Evolutionary conservation across 306 rosid species (phyloP), one percentile per base, ranked within the genome.

Genomic region (Cucumis hystrix): DNA sequence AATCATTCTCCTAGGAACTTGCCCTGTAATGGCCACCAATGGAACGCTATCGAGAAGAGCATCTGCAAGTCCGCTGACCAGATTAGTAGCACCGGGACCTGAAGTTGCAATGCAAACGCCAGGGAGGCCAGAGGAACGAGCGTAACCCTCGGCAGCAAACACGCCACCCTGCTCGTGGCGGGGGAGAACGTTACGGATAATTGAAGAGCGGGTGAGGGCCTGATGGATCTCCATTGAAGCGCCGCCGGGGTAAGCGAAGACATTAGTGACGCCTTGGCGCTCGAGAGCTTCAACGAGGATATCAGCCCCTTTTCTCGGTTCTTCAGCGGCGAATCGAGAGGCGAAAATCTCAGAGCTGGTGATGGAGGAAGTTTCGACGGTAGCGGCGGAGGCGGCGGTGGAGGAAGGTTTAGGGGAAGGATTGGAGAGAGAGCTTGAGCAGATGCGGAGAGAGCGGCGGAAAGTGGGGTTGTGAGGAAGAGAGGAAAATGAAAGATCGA

Each of bases 171-270:
- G 97, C 74, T 95, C 97, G 54, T 92, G 98, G 39, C 97, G 97
- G 0, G 97, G 98, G 15, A 95, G 97, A 40, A 89, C 80, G 80
- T 89, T 95, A 6, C 90, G 88, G 75, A 95, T 92, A 58, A 21
- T 6, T 16, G 21, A 0, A 49, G 98, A 89, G 83, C 97, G 96
- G 8, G 96, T 95, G 37, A 95, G 93, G 0, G 98, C 97, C 72
- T 95, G 97, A 87, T 95, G 97, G 83, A 95, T 95, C 85, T 95
- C 97, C 97, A 95, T 5, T 7, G 98, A 92, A 7, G 98, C 96
- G 69, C 98, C 97, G 15, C 96, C 98, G 6, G 97, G 98, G 83
- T 95, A 92, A 28, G 98, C 97, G 80, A 95, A 92, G 5, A 95
- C 98, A 18, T 79, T 39, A 18, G 83, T 87, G 9, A 95, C 97